Conservation (phyloP, 2,329 filamentous ascomycete genomes). For the Hymenoscyphus scutula region DNA sequence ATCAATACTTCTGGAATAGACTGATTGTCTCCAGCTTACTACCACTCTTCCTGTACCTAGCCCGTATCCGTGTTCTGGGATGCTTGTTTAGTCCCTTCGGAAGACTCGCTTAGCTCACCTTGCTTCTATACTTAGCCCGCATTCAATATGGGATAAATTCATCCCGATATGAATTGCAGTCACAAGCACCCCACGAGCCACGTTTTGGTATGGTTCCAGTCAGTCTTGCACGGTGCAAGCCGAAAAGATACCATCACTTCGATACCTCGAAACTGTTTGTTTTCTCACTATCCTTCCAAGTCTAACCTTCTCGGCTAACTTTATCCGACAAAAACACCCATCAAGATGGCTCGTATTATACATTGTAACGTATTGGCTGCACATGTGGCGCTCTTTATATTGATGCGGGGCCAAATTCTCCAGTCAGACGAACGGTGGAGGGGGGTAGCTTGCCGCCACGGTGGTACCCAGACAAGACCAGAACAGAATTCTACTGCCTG, state of each 20-base stretch:
- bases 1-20: constrained; percentile 7
- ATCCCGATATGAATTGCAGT: constrained; percentile 24
- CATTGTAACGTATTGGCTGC: constrained; percentile 19
- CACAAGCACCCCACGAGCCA: constrained; percentile 26
- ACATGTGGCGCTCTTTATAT: constrained; percentile 20
- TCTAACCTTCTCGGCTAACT: constrained; percentile 21
- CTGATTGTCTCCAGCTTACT: background rate
- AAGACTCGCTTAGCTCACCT: constrained; percentile 22
- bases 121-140: constrained; percentile 28
- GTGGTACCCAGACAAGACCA: constrained; percentile 15
- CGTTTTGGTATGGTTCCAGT: constrained; percentile 19
- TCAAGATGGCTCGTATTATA: constrained; percentile 25
- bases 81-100: constrained; percentile 15
- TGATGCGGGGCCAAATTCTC: constrained; percentile 21
- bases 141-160: constrained; percentile 25
- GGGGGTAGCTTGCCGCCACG: constrained; percentile 13
- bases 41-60: constrained; percentile 3
- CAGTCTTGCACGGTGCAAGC: constrained; percentile 12
- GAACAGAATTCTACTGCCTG: constrained; percentile 16
- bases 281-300: constrained; percentile 4
- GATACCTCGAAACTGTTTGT: background rate
- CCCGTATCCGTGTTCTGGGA: constrained; percentile 15
- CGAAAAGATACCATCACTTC: background rate
- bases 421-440: constrained; percentile 17
- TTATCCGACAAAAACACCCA: constrained; percentile 25